Evolutionary conservation across 2,329 filamentous ascomycete genomes (phyloP).

Genomic region (Ophioceras dolichostomum): DNA sequence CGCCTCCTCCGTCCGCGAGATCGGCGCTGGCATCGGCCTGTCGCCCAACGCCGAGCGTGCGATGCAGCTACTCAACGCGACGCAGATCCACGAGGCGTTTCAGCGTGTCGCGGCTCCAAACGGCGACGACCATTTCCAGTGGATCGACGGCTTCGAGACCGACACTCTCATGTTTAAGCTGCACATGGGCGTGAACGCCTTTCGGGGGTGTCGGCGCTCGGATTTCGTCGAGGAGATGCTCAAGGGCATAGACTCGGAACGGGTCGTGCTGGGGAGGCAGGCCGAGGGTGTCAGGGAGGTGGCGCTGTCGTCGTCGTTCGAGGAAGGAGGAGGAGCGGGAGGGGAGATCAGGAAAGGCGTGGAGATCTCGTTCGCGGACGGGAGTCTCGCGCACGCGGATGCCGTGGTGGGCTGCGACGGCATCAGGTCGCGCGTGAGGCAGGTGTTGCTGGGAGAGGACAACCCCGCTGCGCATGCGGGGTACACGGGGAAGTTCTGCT

Average conservation of each 20-base stretch:
- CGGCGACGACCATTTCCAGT: constrained; percentile 28
- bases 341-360: background rate
- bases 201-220: constrained; percentile 25
- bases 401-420: constrained; percentile 52
- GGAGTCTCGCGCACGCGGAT: constrained; percentile 14
- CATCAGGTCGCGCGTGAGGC: constrained; percentile 43
- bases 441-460: constrained; percentile 35
- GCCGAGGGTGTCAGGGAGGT: constrained; percentile 15
- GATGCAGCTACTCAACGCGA: constrained; percentile 22
- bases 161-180: constrained; percentile 20
- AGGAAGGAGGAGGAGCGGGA: background rate
- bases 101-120: constrained; percentile 23
- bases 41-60: constrained; percentile 36
- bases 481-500: constrained; percentile 49
- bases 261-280: constrained; percentile 20
- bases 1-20: constrained; percentile 26
- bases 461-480: constrained; percentile 29
- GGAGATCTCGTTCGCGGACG: constrained; percentile 2
- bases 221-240: constrained; percentile 27
- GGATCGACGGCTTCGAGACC: constrained; percentile 21
- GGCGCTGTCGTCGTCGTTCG: too few species aligned
- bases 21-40: constrained; percentile 39
- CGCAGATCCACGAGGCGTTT: constrained; percentile 20
- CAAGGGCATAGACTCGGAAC: constrained; percentile 13
- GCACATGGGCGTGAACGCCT: constrained; percentile 24